phyloP scores from a whole-genome alignment of 257 asterid species.

The Eustoma russellianum region DNA sequence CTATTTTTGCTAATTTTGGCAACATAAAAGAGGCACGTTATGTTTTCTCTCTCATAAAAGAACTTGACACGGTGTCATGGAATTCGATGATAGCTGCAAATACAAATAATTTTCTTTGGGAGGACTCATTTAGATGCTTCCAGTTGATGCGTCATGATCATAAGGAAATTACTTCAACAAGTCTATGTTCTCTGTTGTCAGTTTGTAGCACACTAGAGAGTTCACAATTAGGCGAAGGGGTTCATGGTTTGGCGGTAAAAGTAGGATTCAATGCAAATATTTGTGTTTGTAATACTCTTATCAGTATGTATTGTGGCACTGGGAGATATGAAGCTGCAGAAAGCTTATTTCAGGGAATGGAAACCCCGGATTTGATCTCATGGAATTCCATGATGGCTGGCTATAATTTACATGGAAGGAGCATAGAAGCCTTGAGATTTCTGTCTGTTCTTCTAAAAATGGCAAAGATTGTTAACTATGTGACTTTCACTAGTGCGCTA shows the following conservation, averaged over 20 bases:
- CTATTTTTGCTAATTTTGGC: constrained; percentile 48
- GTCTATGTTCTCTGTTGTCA: constrained; percentile 57
- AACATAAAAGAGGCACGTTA: constrained; percentile 33
- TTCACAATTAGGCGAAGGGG: constrained; percentile 63
- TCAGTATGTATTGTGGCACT: constrained; percentile 62
- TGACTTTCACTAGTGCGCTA: constrained; percentile 64
- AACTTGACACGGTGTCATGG: constrained; percentile 69
- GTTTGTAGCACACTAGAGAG: constrained; percentile 37
- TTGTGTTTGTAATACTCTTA: constrained; percentile 59
- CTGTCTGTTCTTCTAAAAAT: constrained; percentile 30
- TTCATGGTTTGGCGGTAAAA: constrained; percentile 70
- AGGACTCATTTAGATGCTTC: constrained; percentile 44
- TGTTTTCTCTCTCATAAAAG: constrained; percentile 49
- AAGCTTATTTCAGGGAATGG: constrained; percentile 42
- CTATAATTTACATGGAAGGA: constrained; percentile 46
- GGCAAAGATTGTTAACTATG: constrained; percentile 37
- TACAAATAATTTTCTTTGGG: constrained; percentile 38
- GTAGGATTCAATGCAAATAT: constrained; percentile 49
- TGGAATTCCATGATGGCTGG: constrained; percentile 92
- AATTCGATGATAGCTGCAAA: constrained; percentile 70
- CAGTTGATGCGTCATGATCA: constrained; percentile 56
- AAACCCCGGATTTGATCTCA: constrained; percentile 56
- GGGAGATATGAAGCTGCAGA: constrained; percentile 49
- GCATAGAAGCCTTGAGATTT: constrained; percentile 43
- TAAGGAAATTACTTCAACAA: constrained; percentile 46